Evolutionary conservation across 441 rosid genomes (phyloP).

Genomic region (Corymbia calophylla): DNA sequence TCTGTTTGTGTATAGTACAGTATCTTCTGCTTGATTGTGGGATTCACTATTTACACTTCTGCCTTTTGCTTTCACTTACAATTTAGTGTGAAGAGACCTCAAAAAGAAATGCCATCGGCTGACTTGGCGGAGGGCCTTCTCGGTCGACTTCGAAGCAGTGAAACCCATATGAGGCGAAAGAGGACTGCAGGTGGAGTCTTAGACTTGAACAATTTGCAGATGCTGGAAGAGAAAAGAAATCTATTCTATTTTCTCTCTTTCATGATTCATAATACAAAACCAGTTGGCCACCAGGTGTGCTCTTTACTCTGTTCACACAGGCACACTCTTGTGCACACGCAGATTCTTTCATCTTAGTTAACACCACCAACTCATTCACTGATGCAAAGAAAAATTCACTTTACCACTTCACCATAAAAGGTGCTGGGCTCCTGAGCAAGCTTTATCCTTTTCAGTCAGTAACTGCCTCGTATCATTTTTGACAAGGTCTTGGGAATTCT

Average conservation of each 20-base stretch:
- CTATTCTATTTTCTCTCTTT: conserved; percentile 86
- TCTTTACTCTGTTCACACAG: not conserved
- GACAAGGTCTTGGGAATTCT: not conserved
- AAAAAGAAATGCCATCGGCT: conserved; percentile 32
- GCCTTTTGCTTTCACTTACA: conserved; percentile 8
- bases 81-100: conserved; percentile 27
- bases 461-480: not conserved
- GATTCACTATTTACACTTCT: not conserved
- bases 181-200: conserved; percentile 64
- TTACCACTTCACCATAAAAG: not conserved
- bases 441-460: not conserved
- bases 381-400: not conserved
- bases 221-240: conserved; percentile 92
- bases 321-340: not conserved
- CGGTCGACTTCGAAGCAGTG: conserved; percentile 37
- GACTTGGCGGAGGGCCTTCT: conserved; percentile 34
- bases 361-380: not conserved
- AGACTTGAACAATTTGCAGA: conserved; percentile 65
- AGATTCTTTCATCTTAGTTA: not conserved
- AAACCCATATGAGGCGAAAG: conserved; percentile 39
- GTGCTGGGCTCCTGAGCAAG: not conserved
- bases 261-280: conserved; percentile 91
- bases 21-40: not conserved
- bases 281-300: conserved; percentile 98
- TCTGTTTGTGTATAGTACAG: not conserved